A percentile compares a stretch with the other conserved stretches of the same genome.
These are phyloP conservation scores for Aspergillus sp. DNA, from an alignment of 2,329 filamentous ascomycete species.

Conservation along the genomic window DNA sequence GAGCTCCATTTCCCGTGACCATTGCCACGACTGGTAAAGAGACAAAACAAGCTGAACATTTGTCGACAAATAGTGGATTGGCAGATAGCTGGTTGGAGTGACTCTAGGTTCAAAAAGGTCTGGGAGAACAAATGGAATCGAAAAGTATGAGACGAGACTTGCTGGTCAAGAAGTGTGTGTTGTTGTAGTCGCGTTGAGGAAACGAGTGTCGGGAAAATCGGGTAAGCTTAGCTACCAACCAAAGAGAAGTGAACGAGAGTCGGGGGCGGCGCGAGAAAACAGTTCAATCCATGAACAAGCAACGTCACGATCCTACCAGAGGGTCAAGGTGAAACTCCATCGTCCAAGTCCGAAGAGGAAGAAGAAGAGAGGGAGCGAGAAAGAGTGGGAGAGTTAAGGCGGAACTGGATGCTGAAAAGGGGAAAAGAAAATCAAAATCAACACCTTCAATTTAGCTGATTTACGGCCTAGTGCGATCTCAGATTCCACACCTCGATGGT, in stretches of 20 bases:
- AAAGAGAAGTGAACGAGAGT: slow-evolving; percentile 17
- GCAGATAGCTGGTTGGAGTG: not conserved
- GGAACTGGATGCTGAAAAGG: slow-evolving; percentile 12
- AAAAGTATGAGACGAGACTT: slow-evolving; percentile 11
- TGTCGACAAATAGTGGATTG: slow-evolving; percentile 36
- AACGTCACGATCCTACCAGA: slow-evolving; percentile 31
- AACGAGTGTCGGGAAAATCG: slow-evolving; percentile 17
- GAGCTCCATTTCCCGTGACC: slow-evolving; percentile 44
- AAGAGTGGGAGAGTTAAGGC: slow-evolving; percentile 21
- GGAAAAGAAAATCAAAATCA: slow-evolving; percentile 5
- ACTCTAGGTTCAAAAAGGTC: not conserved
- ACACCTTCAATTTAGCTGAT: not conserved
- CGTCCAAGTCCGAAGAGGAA: slow-evolving; percentile 9
- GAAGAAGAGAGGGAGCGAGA: slow-evolving; percentile 13
- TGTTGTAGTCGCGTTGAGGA: not conserved
- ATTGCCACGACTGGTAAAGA: slow-evolving; percentile 40
- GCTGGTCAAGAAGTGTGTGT: slow-evolving; percentile 7
- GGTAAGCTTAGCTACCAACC: slow-evolving; percentile 11
- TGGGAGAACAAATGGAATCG: not conserved
- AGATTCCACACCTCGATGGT: slow-evolving; percentile 5
- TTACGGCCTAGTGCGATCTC: slow-evolving; percentile 12
- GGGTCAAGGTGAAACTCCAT: slow-evolving; percentile 24
- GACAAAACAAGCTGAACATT: slow-evolving; percentile 43
- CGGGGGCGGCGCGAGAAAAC: slow-evolving; percentile 8
- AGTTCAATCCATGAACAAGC: slow-evolving; percentile 19